These are phyloP conservation scores for Neofusicoccum ribis DNA, from an alignment of 2,329 filamentous ascomycete genomes.

Conservation along the genomic window DNA sequence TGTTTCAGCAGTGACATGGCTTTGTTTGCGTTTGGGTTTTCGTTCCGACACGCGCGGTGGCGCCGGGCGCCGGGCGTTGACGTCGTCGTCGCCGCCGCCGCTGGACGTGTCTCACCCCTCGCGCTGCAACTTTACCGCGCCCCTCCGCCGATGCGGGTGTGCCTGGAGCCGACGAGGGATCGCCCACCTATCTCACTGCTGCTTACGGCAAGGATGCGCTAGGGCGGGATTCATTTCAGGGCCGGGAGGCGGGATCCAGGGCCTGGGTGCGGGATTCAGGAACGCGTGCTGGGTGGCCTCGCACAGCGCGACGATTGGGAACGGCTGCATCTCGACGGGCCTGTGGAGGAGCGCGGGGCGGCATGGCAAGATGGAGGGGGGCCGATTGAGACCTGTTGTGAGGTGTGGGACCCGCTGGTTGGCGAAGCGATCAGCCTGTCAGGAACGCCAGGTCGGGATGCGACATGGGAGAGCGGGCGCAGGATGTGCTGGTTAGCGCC, in stretches of 20 bases:
- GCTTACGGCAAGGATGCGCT: background rate
- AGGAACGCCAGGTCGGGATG: background rate
- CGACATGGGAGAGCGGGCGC: background rate
- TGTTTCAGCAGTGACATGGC: background rate
- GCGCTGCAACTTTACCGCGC: too few species aligned
- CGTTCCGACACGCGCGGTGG: conserved; percentile 1
- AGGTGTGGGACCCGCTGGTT: background rate
- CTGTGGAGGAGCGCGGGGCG: background rate
- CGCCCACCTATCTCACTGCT: background rate
- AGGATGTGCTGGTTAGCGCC: background rate
- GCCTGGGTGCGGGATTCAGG: background rate
- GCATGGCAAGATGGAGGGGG: background rate
- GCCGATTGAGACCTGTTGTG: background rate
- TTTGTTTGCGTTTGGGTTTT: conserved; percentile 3
- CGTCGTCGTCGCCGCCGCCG: background rate
- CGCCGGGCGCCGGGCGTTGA: background rate
- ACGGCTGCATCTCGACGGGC: conserved; percentile 2
- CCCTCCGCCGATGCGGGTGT: background rate
- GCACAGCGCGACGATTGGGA: background rate
- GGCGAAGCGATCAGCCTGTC: background rate
- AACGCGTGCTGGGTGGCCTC: background rate
- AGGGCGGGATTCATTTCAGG: too few species aligned
- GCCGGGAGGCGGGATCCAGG: background rate
- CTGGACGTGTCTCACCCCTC: background rate
- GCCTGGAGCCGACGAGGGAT: background rate